phyloP scores from a whole-genome alignment of 352 stramenopile species.

The Phytopythium oedochilum region DNA sequence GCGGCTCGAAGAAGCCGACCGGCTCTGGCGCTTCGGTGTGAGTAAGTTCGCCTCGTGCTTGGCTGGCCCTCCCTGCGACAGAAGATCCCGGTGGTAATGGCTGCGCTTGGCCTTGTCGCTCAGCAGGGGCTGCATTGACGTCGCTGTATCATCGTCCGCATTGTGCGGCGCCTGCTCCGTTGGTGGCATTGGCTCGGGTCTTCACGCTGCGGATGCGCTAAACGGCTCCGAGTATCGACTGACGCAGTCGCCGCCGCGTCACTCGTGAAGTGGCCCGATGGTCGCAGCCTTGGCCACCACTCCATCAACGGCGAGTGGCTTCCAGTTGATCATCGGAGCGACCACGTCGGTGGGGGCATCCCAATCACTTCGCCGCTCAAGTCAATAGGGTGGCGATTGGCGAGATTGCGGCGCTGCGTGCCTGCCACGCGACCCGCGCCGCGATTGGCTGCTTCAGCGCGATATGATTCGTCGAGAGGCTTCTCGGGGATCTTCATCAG shows the following conservation, averaged over 20 bases:
- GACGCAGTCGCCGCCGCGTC: too few relatives aligned
- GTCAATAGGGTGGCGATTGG: slow-evolving; percentile 1
- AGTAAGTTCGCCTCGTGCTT: not conserved
- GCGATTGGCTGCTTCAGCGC: not conserved
- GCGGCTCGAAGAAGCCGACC: not conserved
- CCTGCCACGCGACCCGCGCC: not conserved
- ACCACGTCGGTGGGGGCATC: not conserved
- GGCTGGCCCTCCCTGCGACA: not conserved
- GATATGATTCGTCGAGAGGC: not conserved
- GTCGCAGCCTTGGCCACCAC: too few relatives aligned
- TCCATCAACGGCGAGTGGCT: not conserved
- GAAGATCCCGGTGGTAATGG: not conserved
- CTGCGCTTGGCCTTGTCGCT: not conserved
- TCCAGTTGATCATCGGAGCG: not conserved
- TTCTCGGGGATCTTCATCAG: not conserved
- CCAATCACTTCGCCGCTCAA: not conserved
- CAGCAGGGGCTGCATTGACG: not conserved
- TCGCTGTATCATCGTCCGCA: not conserved
- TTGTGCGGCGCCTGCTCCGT: not conserved
- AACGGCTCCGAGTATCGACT: too few relatives aligned
- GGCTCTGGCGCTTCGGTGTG: not conserved
- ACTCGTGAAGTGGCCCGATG: too few relatives aligned
- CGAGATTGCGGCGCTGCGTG: not conserved
- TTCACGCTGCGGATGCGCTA: too few relatives aligned
- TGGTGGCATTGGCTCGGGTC: not conserved